Evolutionary conservation across 345 rosid genomes (phyloP).

Genomic region (Populus alba): DNA sequence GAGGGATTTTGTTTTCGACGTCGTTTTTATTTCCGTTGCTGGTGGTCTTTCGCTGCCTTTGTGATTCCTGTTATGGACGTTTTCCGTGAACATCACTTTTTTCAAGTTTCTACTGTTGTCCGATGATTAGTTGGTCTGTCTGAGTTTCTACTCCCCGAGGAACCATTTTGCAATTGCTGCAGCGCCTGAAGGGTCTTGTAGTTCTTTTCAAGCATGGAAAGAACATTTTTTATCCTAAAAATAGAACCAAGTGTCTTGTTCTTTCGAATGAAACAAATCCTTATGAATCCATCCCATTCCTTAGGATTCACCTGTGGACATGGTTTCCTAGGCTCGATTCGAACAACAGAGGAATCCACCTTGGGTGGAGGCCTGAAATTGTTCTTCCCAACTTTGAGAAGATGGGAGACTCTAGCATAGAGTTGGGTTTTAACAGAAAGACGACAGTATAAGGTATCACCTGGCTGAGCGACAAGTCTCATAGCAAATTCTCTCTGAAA

Average conservation of each 20-base stretch:
- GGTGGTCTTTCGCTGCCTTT: too few relatives aligned
- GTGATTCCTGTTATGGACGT: too few relatives aligned
- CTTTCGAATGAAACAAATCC: constrained; percentile 86
- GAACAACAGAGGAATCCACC: constrained; percentile 91
- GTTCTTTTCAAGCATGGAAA: constrained; percentile 70
- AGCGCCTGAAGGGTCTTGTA: constrained; percentile 73
- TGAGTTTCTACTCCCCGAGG: background rate
- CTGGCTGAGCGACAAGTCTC: constrained; percentile 86
- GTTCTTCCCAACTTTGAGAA: constrained; percentile 91
- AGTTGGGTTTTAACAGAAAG: constrained; percentile 82
- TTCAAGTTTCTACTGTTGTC: too few relatives aligned
- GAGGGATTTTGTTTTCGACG: too few relatives aligned
- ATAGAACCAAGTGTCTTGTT: constrained; percentile 83
- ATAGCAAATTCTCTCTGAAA: constrained; percentile 93
- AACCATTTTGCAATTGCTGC: constrained; percentile 28
- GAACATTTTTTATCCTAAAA: constrained; percentile 67
- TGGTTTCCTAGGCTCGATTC: constrained; percentile 83
- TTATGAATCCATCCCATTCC: constrained; percentile 86
- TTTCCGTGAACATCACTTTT: too few relatives aligned
- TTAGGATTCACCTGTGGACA: constrained; percentile 57
- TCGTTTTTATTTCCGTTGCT: too few relatives aligned
- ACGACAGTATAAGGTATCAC: constrained; percentile 81
- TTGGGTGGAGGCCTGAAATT: constrained; percentile 94
- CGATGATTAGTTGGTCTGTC: too few relatives aligned
- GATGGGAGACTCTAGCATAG: constrained; percentile 77